phyloP scores from a whole-genome alignment of 2,329 filamentous ascomycete species.

The Fusarium lyarnte region DNA sequence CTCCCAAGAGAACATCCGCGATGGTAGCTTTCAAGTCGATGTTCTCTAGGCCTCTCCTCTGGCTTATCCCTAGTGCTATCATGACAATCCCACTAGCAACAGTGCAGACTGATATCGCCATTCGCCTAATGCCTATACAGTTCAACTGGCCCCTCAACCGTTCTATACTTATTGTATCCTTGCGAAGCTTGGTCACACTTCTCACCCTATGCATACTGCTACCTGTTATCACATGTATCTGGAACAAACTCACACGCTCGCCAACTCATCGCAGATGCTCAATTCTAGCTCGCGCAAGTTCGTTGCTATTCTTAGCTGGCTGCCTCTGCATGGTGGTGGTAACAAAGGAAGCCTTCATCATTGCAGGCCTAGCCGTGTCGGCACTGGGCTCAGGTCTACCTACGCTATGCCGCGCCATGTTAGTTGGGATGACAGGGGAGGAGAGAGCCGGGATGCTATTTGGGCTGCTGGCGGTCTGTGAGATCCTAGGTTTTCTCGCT shows the following conservation, averaged over 20 bases:
- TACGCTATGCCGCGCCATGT: slow-evolving; percentile 40
- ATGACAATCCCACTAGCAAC: slow-evolving; percentile 36
- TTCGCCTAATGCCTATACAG: slow-evolving; percentile 41
- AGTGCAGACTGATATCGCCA: slow-evolving; percentile 34
- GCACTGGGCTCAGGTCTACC: slow-evolving; percentile 41
- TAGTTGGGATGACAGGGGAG: slow-evolving; percentile 25
- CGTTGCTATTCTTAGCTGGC: slow-evolving; percentile 35
- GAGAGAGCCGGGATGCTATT: slow-evolving; percentile 37
- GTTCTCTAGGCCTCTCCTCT: slow-evolving; percentile 31
- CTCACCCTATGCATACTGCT: slow-evolving; percentile 37
- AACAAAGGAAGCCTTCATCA: slow-evolving; percentile 25
- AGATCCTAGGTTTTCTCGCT: slow-evolving; percentile 36
- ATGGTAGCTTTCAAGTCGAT: slow-evolving; percentile 19
- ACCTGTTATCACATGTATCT: slow-evolving; percentile 23
- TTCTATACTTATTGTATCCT: slow-evolving; percentile 38
- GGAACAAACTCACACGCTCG: neutral
- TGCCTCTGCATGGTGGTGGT: slow-evolving; percentile 40
- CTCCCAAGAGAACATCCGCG: neutral
- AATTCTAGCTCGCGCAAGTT: slow-evolving; percentile 33
- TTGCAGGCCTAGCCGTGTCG: slow-evolving; percentile 34
- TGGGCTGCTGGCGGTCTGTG: slow-evolving; percentile 39
- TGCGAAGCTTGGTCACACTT: slow-evolving; percentile 36
- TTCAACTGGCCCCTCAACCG: slow-evolving; percentile 37
- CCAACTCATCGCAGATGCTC: slow-evolving; percentile 19
- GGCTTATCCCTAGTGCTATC: slow-evolving; percentile 38